Evolutionary conservation across 2,329 filamentous ascomycete genomes (phyloP), one percentile per base, ranked within the genome.

Genomic region (Plectosphaerella sp.): DNA sequence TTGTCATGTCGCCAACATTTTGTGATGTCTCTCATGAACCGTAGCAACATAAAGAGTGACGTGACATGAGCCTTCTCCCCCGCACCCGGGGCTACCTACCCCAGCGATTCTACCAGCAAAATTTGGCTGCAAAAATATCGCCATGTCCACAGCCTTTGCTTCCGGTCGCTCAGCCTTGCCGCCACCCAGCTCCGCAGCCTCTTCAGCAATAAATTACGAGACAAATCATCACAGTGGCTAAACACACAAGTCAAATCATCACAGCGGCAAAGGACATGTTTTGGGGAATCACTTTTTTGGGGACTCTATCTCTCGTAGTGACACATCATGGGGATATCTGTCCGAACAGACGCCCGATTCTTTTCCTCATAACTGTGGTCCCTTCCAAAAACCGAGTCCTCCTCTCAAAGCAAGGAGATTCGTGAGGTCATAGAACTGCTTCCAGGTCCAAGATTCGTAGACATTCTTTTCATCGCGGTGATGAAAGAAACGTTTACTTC

Each of bases 401-500:
- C 28, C 71, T 74, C 71, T 69, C 69, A 64, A 69, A 67, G 67
- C 66, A 73, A 67, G 60, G 62, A 67, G 59, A 71, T 73, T 58
- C 70, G 67, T 73, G 66, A 71, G 22, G 65, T 73, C 72, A 65
- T 74, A 70, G 70, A 74, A 73, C 68, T 64, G 15, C 45, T 50
- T 47, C 37, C 48, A 37, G 24, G 47, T 39, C 36, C 47, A 48
- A 48, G 37, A 6, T 14, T 48, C 47, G 28, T 41, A 48, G 16
- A 37, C 47, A 18, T 37, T 48, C 35, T 48, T 33, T 33, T 41
- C 16, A 49, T 49, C 51, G 47, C 47, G 52, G 54, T 54, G 56
- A 57, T 46, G 51, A 36, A 52, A 53, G 55, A 45, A 10, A 57
- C 61, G 66, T 62, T 86, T 88, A 88, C 79, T 88, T 88, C 85